phyloP scores from a whole-genome alignment of 2,329 filamentous ascomycete genomes.

The Verticillium zaregamsianum region DNA sequence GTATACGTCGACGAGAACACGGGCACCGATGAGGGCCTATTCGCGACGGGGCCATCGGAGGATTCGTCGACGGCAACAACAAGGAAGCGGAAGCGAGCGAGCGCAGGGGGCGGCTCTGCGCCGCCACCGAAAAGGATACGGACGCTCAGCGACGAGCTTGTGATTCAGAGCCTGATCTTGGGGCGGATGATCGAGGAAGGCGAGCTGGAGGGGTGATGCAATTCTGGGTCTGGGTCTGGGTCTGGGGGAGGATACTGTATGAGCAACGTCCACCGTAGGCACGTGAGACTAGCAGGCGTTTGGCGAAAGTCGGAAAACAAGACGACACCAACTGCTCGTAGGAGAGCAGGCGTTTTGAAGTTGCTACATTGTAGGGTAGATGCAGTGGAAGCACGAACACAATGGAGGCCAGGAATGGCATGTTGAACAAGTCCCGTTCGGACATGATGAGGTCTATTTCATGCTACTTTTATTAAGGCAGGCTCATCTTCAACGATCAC shows the following conservation, averaged over 20 bases:
- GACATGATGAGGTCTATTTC: too few relatives aligned
- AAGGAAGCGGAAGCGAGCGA: constrained; percentile 36
- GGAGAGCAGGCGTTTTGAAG: neutral
- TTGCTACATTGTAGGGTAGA: neutral
- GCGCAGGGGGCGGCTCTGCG: constrained; percentile 16
- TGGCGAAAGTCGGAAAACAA: neutral
- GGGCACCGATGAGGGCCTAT: constrained; percentile 47
- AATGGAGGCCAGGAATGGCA: neutral
- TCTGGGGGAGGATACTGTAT: neutral
- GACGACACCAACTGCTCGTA: neutral
- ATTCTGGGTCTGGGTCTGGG: neutral
- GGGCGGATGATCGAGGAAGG: constrained; percentile 69
- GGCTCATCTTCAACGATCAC: too few relatives aligned
- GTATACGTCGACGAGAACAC: constrained; percentile 71
- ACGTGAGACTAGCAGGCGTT: neutral
- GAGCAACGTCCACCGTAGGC: neutral
- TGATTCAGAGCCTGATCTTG: constrained; percentile 89
- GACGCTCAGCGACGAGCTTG: constrained; percentile 77
- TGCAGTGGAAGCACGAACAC: neutral
- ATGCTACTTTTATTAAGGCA: too few relatives aligned
- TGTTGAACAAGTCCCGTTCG: too few relatives aligned
- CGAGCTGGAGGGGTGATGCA: constrained; percentile 27
- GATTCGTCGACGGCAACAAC: constrained; percentile 16
- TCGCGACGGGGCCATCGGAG: constrained; percentile 19
- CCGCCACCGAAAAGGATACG: constrained; percentile 49